Percentiles rank a stretch among this genome's conserved stretches.
These are phyloP conservation scores for Lepiota venenata DNA, from an alignment of 768 basidiomycete genomes.

Conservation along the genomic window DNA sequence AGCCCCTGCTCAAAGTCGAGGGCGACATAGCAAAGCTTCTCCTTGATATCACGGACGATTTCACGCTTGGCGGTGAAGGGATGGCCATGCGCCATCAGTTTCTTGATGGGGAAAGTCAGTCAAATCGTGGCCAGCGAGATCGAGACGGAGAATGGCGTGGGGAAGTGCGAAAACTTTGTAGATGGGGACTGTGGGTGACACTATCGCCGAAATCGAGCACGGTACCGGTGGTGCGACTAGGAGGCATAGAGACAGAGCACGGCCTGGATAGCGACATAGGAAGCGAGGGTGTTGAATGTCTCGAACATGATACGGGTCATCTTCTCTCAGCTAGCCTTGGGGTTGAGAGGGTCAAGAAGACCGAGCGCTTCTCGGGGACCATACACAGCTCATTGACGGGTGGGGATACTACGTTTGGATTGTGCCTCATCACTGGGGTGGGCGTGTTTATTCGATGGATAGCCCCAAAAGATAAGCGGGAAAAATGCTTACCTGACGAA, in stretches of 20 bases:
- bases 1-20: slow-evolving; percentile 94
- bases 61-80: slow-evolving; percentile 91
- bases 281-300: slow-evolving; percentile 90
- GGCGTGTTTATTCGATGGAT: slow-evolving; percentile 84
- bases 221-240: slow-evolving; percentile 96
- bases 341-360: slow-evolving; percentile 88
- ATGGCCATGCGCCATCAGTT: slow-evolving; percentile 88
- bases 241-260: slow-evolving; percentile 91
- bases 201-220: no score
- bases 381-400: slow-evolving; percentile 89
- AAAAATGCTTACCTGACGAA: slow-evolving; percentile 74
- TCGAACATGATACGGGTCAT: no score
- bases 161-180: slow-evolving; percentile 93
- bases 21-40: slow-evolving; percentile 94
- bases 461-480: slow-evolving; percentile 24
- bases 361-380: slow-evolving; percentile 90
- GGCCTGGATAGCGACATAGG: slow-evolving; percentile 91
- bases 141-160: slow-evolving; percentile 90
- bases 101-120: slow-evolving; percentile 83
- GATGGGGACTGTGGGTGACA: slow-evolving; percentile 92
- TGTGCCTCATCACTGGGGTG: slow-evolving; percentile 90
- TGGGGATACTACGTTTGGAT: slow-evolving; percentile 90
- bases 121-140: slow-evolving; percentile 90
- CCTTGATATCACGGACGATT: slow-evolving; percentile 97
- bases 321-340: slow-evolving; percentile 91